Percentiles rank a stretch among this genome's conserved stretches.
Evolutionary conservation across 1,284 basidiomycete species (phyloP).

Genomic region (Rhodotorula glutinis): DNA sequence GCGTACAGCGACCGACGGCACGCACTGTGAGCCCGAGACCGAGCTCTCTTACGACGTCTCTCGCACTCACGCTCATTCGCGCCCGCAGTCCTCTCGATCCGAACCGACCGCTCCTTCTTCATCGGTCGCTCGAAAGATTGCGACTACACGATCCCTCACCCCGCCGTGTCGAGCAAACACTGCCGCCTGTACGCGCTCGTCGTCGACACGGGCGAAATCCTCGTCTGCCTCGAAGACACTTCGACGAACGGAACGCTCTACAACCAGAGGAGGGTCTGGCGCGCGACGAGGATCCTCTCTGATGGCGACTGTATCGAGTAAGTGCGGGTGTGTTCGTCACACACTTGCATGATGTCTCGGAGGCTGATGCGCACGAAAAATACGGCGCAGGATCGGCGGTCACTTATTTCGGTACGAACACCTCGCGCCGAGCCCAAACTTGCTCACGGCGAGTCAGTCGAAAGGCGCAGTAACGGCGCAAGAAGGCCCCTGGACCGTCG

Average conservation of each 20-base stretch:
- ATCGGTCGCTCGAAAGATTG: slow-evolving; percentile 7
- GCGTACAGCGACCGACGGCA: neutral
- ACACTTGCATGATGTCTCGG: neutral
- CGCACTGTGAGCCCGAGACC: neutral
- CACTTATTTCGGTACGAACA: slow-evolving; percentile 42
- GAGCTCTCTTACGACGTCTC: too few relatives aligned
- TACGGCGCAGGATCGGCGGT: slow-evolving; percentile 49
- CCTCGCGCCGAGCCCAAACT: neutral
- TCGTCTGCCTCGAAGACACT: slow-evolving; percentile 56
- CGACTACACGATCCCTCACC: slow-evolving; percentile 11
- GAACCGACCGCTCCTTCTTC: slow-evolving; percentile 5
- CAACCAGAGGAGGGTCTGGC: slow-evolving; percentile 63
- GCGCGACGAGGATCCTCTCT: slow-evolving; percentile 61
- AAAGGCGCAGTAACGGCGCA: neutral
- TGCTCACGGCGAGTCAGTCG: neutral
- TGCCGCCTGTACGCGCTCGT: slow-evolving; percentile 6
- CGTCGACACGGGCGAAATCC: slow-evolving; percentile 20
- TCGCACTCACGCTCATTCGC: neutral
- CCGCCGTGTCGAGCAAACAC: slow-evolving; percentile 8
- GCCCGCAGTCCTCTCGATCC: slow-evolving; percentile 15
- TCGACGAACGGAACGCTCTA: slow-evolving; percentile 73
- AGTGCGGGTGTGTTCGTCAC: neutral
- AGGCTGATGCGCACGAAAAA: too few relatives aligned
- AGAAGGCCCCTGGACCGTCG: slow-evolving; percentile 50
- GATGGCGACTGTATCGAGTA: slow-evolving; percentile 63